phyloP scores from a whole-genome alignment of 768 basidiomycete genomes.

The Russula olivacea region DNA sequence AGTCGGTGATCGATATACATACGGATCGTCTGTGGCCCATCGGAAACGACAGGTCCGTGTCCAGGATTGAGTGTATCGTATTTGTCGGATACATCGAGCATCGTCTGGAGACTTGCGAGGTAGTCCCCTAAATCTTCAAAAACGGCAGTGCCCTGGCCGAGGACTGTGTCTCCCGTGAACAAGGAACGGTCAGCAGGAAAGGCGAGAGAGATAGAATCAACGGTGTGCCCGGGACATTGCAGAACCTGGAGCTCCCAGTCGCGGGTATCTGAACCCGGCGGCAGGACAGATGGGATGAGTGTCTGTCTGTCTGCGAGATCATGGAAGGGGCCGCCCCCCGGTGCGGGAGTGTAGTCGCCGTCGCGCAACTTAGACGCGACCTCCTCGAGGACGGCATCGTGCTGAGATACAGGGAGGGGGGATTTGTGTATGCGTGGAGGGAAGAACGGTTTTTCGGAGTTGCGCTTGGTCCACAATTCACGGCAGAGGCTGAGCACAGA shows the following conservation, averaged over 20 bases:
- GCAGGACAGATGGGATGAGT: constrained; percentile 35
- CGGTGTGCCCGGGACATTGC: constrained; percentile 87
- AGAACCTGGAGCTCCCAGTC: constrained; percentile 52
- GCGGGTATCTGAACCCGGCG: constrained; percentile 4
- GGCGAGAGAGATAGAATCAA: constrained; percentile 74
- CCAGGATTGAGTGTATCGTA: constrained; percentile 72
- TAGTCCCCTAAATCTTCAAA: constrained; percentile 80
- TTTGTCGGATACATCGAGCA: constrained; percentile 35
- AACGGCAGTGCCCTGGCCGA: constrained; percentile 86
- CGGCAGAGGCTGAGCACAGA: constrained; percentile 62
- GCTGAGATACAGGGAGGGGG: constrained; percentile 36
- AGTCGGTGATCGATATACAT: constrained; percentile 77
- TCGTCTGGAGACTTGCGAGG: constrained; percentile 52
- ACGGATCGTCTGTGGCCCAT: constrained; percentile 55
- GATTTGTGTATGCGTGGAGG: constrained; percentile 76
- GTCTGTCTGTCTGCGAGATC: constrained; percentile 53
- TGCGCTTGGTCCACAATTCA: constrained; percentile 51
- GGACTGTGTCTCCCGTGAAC: constrained; percentile 86
- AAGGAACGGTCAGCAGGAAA: constrained; percentile 65
- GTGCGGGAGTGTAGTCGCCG: constrained; percentile 43
- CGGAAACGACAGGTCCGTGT: constrained; percentile 73
- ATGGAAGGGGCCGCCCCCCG: constrained; percentile 44
- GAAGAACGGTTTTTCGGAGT: constrained; percentile 39
- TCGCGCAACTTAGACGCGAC: constrained; percentile 39
- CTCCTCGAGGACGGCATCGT: constrained; percentile 37